Evolutionary conservation across 2,329 filamentous ascomycete genomes (phyloP).

Genomic region (Blastomyces gilchristii): DNA sequence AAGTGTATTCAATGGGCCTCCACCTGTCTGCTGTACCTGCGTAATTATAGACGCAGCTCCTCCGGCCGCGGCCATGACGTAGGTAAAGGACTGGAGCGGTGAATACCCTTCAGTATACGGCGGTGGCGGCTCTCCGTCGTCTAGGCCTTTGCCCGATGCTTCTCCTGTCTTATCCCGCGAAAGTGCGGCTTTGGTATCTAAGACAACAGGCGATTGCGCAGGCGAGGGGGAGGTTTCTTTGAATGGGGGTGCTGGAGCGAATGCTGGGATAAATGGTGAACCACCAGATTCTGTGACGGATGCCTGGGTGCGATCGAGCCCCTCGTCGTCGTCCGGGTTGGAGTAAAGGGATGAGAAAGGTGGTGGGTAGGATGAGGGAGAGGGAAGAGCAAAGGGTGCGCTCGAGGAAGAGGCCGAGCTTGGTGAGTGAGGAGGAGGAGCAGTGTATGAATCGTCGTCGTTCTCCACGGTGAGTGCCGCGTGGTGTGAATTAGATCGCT

Average conservation of each 20-base stretch:
- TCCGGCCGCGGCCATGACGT: constrained; percentile 96
- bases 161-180: constrained; percentile 71
- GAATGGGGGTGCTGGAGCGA: constrained; percentile 43
- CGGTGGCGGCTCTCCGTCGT: constrained; percentile 86
- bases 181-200: constrained; percentile 75
- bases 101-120: constrained; percentile 93
- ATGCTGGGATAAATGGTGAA: constrained; percentile 39
- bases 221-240: constrained; percentile 39
- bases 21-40: constrained; percentile 88
- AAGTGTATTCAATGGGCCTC: constrained; percentile 75
- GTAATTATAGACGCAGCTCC: constrained; percentile 98
- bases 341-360: constrained; percentile 57
- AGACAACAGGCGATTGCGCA: constrained; percentile 42
- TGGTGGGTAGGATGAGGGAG: constrained; percentile 41
- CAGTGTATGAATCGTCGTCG: constrained; percentile 30
- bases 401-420: constrained; percentile 36
- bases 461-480: constrained; percentile 32
- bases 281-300: constrained; percentile 37
- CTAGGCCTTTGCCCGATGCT: constrained; percentile 58
- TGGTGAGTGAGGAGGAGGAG: constrained; percentile 27
- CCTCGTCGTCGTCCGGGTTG: constrained; percentile 31
- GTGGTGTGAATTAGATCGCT: constrained; percentile 25
- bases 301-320: constrained; percentile 31
- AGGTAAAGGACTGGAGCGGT: constrained; percentile 83
- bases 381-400: constrained; percentile 38